Percentiles rank a stretch among this genome's conserved stretches.
Evolutionary conservation across 1,284 basidiomycete species (phyloP).

Genomic region (Cryptococcus hybrid): DNA sequence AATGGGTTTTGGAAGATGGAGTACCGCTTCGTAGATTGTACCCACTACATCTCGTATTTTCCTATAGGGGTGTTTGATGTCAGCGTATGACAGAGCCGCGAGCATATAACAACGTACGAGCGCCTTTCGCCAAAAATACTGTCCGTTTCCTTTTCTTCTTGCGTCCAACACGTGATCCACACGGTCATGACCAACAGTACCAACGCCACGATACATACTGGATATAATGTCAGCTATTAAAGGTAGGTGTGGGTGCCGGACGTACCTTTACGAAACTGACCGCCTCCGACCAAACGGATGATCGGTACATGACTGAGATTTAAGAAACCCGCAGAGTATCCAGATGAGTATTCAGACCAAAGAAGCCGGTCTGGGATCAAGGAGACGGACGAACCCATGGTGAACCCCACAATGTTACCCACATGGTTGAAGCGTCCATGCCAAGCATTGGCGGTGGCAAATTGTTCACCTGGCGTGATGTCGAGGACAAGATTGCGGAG

Average conservation of each 20-base stretch:
- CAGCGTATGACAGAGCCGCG: background rate
- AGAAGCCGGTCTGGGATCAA: background rate
- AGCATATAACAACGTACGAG: constrained; percentile 23
- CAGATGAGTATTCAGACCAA: background rate
- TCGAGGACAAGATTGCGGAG: constrained; percentile 89
- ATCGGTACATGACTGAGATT: constrained; percentile 73
- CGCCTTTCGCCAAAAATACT: constrained; percentile 46
- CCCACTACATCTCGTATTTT: constrained; percentile 61
- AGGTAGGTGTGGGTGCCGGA: background rate
- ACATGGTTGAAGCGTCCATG: constrained; percentile 92
- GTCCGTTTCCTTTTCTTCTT: constrained; percentile 69
- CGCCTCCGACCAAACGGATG: constrained; percentile 78
- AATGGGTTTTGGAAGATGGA: constrained; percentile 75
- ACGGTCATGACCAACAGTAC: constrained; percentile 76
- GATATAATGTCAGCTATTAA: background rate
- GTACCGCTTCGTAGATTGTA: constrained; percentile 71
- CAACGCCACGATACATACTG: constrained; percentile 81
- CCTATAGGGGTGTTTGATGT: constrained; percentile 12
- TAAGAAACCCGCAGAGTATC: constrained; percentile 63
- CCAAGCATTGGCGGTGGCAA: constrained; percentile 96
- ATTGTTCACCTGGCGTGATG: constrained; percentile 77
- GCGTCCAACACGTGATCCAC: constrained; percentile 78
- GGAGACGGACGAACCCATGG: constrained; percentile 62
- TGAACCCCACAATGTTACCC: constrained; percentile 91
- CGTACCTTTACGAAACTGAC: constrained; percentile 79